Evolutionary conservation across 495 filamentous ascomycete genomes (phyloP).

Genomic region (Usnea hakonensis): DNA sequence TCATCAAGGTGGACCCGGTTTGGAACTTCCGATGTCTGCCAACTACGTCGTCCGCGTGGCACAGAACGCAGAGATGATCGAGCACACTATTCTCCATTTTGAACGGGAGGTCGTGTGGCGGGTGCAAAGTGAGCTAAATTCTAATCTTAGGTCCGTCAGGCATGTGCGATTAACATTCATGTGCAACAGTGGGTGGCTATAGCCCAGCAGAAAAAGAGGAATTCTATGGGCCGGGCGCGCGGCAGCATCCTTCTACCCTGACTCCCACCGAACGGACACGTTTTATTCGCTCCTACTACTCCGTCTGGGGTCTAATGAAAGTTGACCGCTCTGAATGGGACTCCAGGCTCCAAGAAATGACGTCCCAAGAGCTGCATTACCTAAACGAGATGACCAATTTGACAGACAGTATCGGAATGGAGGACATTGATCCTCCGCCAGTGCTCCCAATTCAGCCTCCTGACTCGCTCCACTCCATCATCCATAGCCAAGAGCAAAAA

Average conservation of each 20-base stretch:
- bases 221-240: conserved; percentile 7
- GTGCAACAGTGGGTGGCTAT: conserved; percentile 3
- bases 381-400: conserved; percentile 17
- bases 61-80: conserved; percentile 8
- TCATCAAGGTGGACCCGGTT: conserved; percentile 10
- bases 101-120: conserved; percentile 13
- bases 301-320: conserved; percentile 17
- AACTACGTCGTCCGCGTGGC: conserved; percentile 9
- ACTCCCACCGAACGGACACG: conserved; percentile 14
- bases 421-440: conserved; percentile 8
- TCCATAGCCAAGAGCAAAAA: conserved; percentile 4
- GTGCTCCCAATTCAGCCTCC: neutral
- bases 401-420: conserved; percentile 15
- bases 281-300: conserved; percentile 14
- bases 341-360: conserved; percentile 11
- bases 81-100: conserved; percentile 14
- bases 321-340: conserved; percentile 7
- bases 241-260: conserved; percentile 8
- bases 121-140: conserved; percentile 7
- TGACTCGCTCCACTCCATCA: conserved; percentile 10
- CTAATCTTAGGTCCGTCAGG: neutral
- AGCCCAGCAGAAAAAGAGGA: neutral
- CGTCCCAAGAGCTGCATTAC: conserved; percentile 14
- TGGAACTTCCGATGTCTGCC: conserved; percentile 7
- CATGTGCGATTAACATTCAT: neutral